Conservation (phyloP, 495 filamentous ascomycete species). For the Aspergillus funiculosus region DNA sequence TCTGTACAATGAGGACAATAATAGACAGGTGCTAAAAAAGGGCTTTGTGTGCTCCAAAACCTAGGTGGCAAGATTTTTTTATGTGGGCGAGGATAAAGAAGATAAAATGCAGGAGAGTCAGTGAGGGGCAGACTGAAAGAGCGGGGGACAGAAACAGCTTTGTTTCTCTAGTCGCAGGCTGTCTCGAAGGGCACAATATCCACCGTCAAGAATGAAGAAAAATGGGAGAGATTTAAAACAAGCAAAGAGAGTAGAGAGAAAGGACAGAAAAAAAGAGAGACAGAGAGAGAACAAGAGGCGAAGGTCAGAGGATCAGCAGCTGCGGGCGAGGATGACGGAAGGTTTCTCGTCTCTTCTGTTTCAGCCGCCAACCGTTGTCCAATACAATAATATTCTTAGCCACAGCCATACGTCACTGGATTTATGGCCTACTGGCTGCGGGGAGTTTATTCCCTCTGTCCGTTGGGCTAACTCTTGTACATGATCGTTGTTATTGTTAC, state of each 20-base stretch:
- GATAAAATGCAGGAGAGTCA: background rate
- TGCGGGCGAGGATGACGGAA: conserved; percentile 8
- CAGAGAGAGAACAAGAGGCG: background rate
- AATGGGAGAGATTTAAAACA: background rate
- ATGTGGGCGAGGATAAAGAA: conserved; percentile 3
- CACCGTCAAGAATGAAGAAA: background rate
- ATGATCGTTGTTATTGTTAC: no score
- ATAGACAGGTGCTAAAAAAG: conserved; percentile 2
- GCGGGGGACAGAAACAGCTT: conserved; percentile 1
- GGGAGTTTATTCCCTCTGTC: no score
- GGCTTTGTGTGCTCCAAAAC: background rate
- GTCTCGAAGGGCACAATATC: no score
- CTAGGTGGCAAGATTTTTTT: background rate
- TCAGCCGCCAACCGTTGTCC: conserved; percentile 14
- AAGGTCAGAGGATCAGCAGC: conserved; percentile 8
- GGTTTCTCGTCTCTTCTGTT: conserved; percentile 10
- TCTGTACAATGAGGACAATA: conserved; percentile 3
- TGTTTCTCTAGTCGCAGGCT: no score
- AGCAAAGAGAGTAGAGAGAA: background rate
- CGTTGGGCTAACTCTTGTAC: no score
- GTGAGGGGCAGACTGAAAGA: conserved; percentile 7
- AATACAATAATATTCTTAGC: background rate
- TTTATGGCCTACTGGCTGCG: background rate
- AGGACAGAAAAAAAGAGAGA: background rate
- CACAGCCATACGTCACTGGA: conserved; percentile 8